These are phyloP conservation scores for Mallotus nudiflorus DNA, from an alignment of 345 rosid species.

Conservation along the genomic window DNA sequence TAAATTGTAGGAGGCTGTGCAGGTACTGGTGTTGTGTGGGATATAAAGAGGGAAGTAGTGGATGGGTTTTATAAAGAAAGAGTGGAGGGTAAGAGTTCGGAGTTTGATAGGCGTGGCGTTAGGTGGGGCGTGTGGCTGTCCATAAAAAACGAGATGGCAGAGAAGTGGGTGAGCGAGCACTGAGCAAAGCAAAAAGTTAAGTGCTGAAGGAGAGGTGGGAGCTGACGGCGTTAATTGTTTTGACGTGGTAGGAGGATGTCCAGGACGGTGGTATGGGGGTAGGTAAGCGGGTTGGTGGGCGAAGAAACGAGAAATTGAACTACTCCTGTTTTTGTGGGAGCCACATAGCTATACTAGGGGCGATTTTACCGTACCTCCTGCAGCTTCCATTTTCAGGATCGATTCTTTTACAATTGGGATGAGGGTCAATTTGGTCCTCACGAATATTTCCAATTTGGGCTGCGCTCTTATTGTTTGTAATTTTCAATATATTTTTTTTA, in stretches of 20 bases:
- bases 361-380: no score
- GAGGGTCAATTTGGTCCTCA: no score
- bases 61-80: neutral
- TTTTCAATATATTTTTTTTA: no score
- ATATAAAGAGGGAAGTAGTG: neutral
- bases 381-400: no score
- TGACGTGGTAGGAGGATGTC: neutral
- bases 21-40: neutral
- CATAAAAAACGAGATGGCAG: neutral
- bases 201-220: neutral
- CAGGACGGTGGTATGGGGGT: neutral
- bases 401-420: no score
- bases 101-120: neutral
- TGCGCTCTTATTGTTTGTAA: no score
- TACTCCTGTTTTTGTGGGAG: no score
- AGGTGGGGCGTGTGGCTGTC: neutral
- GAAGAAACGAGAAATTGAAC: no score
- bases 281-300: constrained; percentile 4
- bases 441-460: no score
- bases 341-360: no score
- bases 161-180: neutral
- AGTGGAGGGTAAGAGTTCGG: neutral
- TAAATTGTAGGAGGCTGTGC: no score
- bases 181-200: neutral
- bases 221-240: neutral